Conservation (phyloP, 768 basidiomycete genomes). For the Boletus reticulatus region DNA sequence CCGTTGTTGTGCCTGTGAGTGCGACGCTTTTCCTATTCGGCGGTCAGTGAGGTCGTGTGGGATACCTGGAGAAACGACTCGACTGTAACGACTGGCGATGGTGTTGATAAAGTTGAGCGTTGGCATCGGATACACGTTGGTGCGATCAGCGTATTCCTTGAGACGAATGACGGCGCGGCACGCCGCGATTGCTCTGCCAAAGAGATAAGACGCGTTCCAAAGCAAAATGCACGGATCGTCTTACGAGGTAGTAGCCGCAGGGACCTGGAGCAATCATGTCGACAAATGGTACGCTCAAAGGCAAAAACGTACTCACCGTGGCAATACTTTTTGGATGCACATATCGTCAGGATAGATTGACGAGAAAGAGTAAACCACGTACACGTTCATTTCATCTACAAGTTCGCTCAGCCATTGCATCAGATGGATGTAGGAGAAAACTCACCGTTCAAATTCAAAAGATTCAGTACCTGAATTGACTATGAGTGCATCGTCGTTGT, state of each 20-base stretch:
- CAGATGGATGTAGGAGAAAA: background rate
- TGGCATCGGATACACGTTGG: constrained; percentile 14
- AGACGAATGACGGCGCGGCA: constrained; percentile 67
- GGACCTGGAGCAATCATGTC: constrained; percentile 40
- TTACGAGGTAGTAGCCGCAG: constrained; percentile 66
- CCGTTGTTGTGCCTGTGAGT: constrained; percentile 4
- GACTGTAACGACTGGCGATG: constrained; percentile 20
- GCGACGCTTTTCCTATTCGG: constrained; percentile 14
- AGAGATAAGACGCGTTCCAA: constrained; percentile 2
- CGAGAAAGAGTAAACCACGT: background rate
- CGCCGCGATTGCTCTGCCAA: constrained; percentile 40
- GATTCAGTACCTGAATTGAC: constrained; percentile 21
- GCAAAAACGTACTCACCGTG: constrained; percentile 13
- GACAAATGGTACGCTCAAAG: background rate
- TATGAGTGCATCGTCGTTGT: background rate
- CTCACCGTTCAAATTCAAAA: constrained; percentile 27
- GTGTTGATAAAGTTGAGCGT: constrained; percentile 23
- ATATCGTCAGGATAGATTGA: constrained; percentile 2
- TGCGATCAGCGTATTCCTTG: constrained; percentile 46
- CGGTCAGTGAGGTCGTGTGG: background rate
- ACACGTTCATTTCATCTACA: constrained; percentile 29
- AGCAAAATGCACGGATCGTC: background rate
- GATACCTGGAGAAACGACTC: background rate
- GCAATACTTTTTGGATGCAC: constrained; percentile 15
- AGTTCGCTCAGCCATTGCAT: background rate